phyloP scores from a whole-genome alignment of 2,329 filamentous ascomycete species.

The Rhynchosporium agropyri region DNA sequence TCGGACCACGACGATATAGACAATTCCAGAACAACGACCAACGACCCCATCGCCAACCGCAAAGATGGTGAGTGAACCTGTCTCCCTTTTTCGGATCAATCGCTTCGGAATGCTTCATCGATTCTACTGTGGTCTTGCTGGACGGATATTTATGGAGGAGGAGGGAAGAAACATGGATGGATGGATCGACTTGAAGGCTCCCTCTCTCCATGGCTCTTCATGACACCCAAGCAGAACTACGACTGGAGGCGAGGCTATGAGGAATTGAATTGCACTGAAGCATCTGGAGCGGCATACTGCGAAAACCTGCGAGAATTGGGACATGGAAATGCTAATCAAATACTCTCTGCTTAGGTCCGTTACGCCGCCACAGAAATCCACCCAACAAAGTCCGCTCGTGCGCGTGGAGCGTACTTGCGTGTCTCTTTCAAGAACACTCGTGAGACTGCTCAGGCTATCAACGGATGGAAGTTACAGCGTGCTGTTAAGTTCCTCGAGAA shows the following conservation, averaged over 20 bases:
- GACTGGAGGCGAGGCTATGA: no score
- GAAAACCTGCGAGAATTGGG: no score
- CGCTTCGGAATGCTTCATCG: neutral
- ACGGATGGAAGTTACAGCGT: constrained; percentile 69
- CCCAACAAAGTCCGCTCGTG: constrained; percentile 91
- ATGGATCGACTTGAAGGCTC: neutral
- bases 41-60: constrained; percentile 18
- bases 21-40: neutral
- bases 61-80: constrained; percentile 26
- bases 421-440: constrained; percentile 99
- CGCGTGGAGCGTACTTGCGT: constrained; percentile 97
- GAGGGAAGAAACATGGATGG: neutral
- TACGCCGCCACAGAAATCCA: constrained; percentile 92
- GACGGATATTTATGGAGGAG: neutral
- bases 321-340: no score
- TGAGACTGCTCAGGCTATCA: constrained; percentile 99
- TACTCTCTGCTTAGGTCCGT: constrained; percentile 62
- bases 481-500: constrained; percentile 98
- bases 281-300: no score
- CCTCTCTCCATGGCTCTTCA: no score
- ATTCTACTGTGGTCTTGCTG: neutral
- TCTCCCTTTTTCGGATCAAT: neutral
- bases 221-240: no score
- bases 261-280: no score
- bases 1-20: no score